Conservation (phyloP, 495 filamentous ascomycete genomes). For the Barbatosphaeria neglecta region DNA sequence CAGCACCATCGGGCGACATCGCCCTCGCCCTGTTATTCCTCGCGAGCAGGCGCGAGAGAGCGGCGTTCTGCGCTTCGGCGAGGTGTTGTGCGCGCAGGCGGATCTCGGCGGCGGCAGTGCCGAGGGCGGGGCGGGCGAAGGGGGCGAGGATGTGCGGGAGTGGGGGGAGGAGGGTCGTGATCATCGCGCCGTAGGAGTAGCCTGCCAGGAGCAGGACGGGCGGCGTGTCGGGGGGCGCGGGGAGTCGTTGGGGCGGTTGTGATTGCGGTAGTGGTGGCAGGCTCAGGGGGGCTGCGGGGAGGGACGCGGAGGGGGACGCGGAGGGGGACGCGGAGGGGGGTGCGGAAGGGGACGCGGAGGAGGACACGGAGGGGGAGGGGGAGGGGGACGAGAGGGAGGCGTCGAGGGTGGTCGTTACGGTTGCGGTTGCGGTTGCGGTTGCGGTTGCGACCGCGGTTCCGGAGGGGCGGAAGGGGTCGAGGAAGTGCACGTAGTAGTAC, state of each 20-base stretch:
- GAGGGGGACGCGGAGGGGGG: too few species aligned
- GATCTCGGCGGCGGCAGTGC: constrained; percentile 51
- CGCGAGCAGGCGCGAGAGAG: constrained; percentile 6
- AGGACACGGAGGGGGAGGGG: background rate
- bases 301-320: background rate
- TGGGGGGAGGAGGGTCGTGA: constrained; percentile 60
- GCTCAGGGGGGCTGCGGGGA: constrained; percentile 2
- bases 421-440: too few species aligned
- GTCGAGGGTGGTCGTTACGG: background rate
- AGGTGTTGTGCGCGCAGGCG: constrained; percentile 52
- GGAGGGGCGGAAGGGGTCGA: constrained; percentile 14
- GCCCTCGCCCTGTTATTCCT: constrained; percentile 9
- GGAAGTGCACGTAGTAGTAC: constrained; percentile 51
- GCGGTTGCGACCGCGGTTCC: too few species aligned
- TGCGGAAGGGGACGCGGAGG: too few species aligned
- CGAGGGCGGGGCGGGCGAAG: constrained; percentile 40
- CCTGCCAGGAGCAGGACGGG: constrained; percentile 54
- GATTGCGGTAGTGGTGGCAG: background rate
- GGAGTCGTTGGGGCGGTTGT: too few species aligned
- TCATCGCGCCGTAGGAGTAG: constrained; percentile 85
- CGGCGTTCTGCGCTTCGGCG: constrained; percentile 39
- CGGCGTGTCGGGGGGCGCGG: background rate
- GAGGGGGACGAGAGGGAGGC: background rate
- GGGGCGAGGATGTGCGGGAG: constrained; percentile 43
- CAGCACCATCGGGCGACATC: constrained; percentile 8